Conservation (phyloP, 2,329 filamentous ascomycete species). For the Ophiostoma angusticollis region DNA sequence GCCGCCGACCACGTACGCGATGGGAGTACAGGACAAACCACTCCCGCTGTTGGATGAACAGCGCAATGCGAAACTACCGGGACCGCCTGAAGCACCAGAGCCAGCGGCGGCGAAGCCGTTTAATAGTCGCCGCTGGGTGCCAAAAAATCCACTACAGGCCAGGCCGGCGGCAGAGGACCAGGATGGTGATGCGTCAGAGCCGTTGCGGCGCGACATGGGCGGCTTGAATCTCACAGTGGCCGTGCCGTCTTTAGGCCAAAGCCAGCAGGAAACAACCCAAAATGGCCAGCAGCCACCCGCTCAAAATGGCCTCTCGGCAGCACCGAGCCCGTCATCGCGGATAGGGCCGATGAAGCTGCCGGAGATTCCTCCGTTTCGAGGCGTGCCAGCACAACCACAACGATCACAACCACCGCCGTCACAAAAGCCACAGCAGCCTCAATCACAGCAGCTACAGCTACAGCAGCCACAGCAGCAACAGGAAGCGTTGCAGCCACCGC, state of each 20-base stretch:
- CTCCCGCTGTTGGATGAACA: too few species aligned
- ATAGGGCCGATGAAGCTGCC: conserved; percentile 31
- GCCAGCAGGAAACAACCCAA: conserved; percentile 1
- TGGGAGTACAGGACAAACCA: too few species aligned
- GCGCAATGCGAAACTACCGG: too few species aligned
- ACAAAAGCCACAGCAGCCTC: conserved; percentile 16
- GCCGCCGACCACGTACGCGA: too few species aligned
- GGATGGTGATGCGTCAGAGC: conserved; percentile 46
- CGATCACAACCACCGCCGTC: conserved; percentile 15
- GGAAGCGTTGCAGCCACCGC: conserved; percentile 3
- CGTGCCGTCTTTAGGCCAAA: conserved; percentile 16
- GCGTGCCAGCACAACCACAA: conserved; percentile 18
- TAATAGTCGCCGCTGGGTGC: too few species aligned
- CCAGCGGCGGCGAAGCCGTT: too few species aligned
- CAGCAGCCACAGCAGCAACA: conserved; percentile 17
- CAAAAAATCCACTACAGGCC: too few species aligned
- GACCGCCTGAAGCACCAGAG: too few species aligned
- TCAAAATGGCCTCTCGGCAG: conserved; percentile 10
- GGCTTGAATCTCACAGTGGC: conserved; percentile 37
- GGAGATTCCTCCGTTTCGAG: conserved; percentile 44
- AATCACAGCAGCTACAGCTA: conserved; percentile 14
- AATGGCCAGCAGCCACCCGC: conserved; percentile 9
- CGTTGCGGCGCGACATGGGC: conserved; percentile 50
- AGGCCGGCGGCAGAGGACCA: conserved; percentile 46
- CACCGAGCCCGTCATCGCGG: conserved; percentile 22